A percentile compares a stretch with the other conserved stretches of the same genome.
phyloP scores from a whole-genome alignment of 2,329 filamentous ascomycete genomes.

The Colletotrichum incanum region DNA sequence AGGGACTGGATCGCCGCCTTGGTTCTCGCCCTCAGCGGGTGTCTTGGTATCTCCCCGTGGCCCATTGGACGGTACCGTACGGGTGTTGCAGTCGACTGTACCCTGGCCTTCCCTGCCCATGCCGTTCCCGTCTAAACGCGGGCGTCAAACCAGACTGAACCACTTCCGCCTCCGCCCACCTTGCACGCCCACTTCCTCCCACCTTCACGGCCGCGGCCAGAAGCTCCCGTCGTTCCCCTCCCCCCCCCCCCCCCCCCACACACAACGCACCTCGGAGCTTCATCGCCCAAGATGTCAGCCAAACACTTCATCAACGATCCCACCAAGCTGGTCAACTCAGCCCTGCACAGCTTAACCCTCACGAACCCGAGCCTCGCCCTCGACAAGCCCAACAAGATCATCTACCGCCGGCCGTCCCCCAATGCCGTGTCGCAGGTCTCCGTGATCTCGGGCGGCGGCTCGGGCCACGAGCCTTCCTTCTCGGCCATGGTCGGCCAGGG shows the following conservation, averaged over 20 bases:
- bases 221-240: conserved; percentile 14
- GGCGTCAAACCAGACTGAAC: conserved; percentile 35
- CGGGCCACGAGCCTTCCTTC: conserved; percentile 87
- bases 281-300: conserved; percentile 60
- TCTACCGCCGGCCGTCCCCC: conserved; percentile 77
- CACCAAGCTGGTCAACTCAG: conserved; percentile 81
- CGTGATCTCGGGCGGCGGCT: conserved; percentile 89
- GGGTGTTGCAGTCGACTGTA: conserved; percentile 9
- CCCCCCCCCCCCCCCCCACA: background rate
- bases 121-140: conserved; percentile 43
- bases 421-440: conserved; percentile 72
- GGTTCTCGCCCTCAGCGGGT: conserved; percentile 10
- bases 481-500: conserved; percentile 83
- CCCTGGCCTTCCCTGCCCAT: conserved; percentile 21
- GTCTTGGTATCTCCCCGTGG: background rate
- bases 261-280: conserved; percentile 1
- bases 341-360: conserved; percentile 82
- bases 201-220: conserved; percentile 32
- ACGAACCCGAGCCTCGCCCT: conserved; percentile 89
- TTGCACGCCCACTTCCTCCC: conserved; percentile 24
- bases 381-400: conserved; percentile 85
- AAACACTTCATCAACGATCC: conserved; percentile 95
- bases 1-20: conserved; percentile 1
- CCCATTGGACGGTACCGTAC: conserved; percentile 3
- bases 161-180: conserved; percentile 31